Percentiles rank a stretch among this genome's conserved stretches.
phyloP scores from a whole-genome alignment of 805 yeast species.

The Geotrichum ghanense region DNA sequence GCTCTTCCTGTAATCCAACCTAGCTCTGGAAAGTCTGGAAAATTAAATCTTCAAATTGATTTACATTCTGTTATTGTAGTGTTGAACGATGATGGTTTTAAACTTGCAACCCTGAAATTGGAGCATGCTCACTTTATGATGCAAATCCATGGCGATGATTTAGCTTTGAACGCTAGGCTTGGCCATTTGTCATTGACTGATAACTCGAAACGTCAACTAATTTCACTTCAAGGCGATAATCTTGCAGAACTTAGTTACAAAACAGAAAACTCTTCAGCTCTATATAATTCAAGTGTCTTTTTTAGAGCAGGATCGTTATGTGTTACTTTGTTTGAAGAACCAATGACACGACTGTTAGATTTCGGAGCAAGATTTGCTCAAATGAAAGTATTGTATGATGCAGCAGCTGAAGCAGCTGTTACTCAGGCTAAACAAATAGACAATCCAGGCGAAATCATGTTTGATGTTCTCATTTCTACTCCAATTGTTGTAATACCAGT shows the following conservation, averaged over 20 bases:
- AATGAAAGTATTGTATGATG: constrained; percentile 84
- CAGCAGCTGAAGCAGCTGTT: constrained; percentile 79
- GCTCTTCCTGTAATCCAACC: too few species aligned
- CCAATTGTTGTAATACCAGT: constrained; percentile 78
- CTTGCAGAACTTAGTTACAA: constrained; percentile 78
- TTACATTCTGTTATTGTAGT: constrained; percentile 34
- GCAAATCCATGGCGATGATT: not conserved
- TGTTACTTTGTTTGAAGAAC: constrained; percentile 70
- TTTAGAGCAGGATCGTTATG: constrained; percentile 67
- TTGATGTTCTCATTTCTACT: constrained; percentile 63
- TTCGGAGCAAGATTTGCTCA: constrained; percentile 64
- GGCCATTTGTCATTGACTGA: not conserved
- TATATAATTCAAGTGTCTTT: constrained; percentile 45
- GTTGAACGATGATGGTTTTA: constrained; percentile 72
- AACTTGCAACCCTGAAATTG: constrained; percentile 67
- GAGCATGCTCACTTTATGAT: not conserved
- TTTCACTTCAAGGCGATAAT: constrained; percentile 71
- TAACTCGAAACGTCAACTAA: constrained; percentile 41
- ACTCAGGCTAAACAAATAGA: constrained; percentile 62
- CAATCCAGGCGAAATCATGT: constrained; percentile 48
- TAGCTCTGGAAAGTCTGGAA: too few species aligned
- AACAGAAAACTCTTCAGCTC: constrained; percentile 38
- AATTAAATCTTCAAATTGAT: not conserved
- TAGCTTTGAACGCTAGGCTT: not conserved
- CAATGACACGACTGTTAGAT: constrained; percentile 54